Base-by-base conservation (phyloP, 192 early-diverging fungal species). In the Coemansia aciculifera region DNA sequence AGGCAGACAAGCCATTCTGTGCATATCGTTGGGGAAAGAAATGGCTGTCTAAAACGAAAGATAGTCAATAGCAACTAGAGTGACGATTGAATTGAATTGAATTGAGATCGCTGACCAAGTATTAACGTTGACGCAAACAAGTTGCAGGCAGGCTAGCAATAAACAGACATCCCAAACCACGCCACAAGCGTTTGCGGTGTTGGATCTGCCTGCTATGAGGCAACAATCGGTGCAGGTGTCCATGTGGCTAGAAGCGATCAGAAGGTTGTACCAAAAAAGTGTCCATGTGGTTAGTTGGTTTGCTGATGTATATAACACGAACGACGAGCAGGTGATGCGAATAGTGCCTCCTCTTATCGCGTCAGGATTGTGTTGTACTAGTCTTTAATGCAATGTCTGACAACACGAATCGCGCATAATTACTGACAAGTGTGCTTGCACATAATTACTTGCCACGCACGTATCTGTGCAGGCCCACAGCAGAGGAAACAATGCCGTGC, bases 401-500 rank as follows among this genome's bases (percentile, higher is more conserved):
- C 24, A 56, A 27, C 29, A 5, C 24, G 29, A 27, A 32, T 32
- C 29, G 10, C 27, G 52, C 52, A 56, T 48, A 48, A 48, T 48
- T 48, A 48, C 46, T 48, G 46, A 48, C 46, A 48, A 48, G 46
- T 9, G 46, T 19, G 46, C 46, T 48, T 48, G 46, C 46, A 48
- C 59, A 36, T 59, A 19, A 36, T 59, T 59, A 37, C 57, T 59
- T 37, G 34, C n/a, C 17, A 59, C 13, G 57, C 57, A 59, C 57
- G 19, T 36, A 60, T 60, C 21, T 11, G 36, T 38, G 59, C 59
- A 36, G 32, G 36, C 59, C 46, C 46, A 21, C 46, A n/a, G 46
- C 19, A 23, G 46, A 4, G 17, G 17, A 5, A 15, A 21, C 46
- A 48, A 60, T 60, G 59, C 10, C 59, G 21, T 36, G 34, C 27